Conservation (phyloP, 169 alveolate genomes). For the Miamiensis avidus region DNA sequence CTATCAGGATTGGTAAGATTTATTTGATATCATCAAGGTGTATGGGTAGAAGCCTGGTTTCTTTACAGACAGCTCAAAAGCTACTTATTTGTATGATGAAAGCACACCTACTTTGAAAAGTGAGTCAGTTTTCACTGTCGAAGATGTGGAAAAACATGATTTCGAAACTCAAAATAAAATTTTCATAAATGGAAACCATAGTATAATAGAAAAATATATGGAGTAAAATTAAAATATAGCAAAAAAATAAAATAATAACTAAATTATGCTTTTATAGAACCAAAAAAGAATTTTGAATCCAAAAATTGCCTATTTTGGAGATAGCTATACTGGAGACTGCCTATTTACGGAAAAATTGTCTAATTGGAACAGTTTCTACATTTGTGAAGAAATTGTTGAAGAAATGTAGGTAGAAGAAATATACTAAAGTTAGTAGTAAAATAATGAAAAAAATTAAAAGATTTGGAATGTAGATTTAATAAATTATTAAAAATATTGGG, state of each 20-base stretch:
- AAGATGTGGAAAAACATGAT: not conserved
- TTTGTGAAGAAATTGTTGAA: not conserved
- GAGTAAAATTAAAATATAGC: not conserved
- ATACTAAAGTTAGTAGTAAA: too few species aligned
- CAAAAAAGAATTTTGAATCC: too few species aligned
- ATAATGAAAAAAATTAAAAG: not conserved
- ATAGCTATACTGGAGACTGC: not conserved
- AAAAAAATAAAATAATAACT: too few species aligned
- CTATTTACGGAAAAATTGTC: not conserved
- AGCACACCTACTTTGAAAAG: not conserved
- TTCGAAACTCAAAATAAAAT: not conserved
- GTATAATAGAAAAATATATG: not conserved
- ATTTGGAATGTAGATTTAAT: not conserved
- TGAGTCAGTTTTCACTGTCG: not conserved
- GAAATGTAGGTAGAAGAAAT: not conserved
- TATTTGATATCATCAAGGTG: not conserved
- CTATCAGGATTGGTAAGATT: not conserved
- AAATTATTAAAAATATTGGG: not conserved
- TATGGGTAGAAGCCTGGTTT: not conserved
- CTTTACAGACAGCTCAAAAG: not conserved
- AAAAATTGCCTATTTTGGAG: not conserved
- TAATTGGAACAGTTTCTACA: not conserved
- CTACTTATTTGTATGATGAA: not conserved
- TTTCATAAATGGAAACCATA: not conserved
- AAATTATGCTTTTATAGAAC: too few species aligned